Base-by-base conservation (phyloP, 2,329 filamentous ascomycete genomes). In the Fusarium caatingaense region DNA sequence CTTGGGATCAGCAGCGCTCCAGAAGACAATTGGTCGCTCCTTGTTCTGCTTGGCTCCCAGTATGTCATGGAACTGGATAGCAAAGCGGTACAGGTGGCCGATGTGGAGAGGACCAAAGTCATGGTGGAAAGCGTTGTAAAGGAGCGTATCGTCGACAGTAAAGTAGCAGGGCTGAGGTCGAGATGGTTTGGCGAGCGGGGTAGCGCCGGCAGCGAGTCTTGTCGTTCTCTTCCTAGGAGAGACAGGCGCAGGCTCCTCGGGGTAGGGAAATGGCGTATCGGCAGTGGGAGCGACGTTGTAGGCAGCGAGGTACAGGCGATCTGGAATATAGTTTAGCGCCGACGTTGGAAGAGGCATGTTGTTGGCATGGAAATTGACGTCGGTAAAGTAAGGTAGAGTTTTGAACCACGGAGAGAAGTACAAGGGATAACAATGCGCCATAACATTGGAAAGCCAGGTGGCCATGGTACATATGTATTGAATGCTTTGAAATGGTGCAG, bases 61-160 rank as follows among this genome's bases (percentile, higher is more conserved):
- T 48, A 98, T 93, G 75, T 98, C 95, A 78, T 99, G 96, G 78
- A 99, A 93, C 76, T 95, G 91, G 56, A 98, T 92, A 7, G 96
- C 95, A 80, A 98, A 99, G 68, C 96, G 89, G 85, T 98, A 99
- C 42, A 99, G 85, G 80, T 99, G 96, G 27, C 96, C 96, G 73
- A 99, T 97, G 84, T 99, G 96, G 64, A 99, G 86, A 76, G 96
- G 96, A 76, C 96, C 96, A 80, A 99, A 99, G 83, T 99, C 96
- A 76, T 97, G 94, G 82, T 98, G 94, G 82, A 99, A 99, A 32
- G 95, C 94, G 80, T 99, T 99, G 86, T 99, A 99, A 48, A 97
- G 87, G 46, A 99, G 89, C 42, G 86, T 91, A 78, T 97, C 93
- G 78, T 99, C 96, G 72, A 98, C 91, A 53, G 93, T 95, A 82